Evolutionary conservation across 2,329 filamentous ascomycete species (phyloP), one percentile per base, ranked within the genome.

Genomic region (Madurella mycetomatis): DNA sequence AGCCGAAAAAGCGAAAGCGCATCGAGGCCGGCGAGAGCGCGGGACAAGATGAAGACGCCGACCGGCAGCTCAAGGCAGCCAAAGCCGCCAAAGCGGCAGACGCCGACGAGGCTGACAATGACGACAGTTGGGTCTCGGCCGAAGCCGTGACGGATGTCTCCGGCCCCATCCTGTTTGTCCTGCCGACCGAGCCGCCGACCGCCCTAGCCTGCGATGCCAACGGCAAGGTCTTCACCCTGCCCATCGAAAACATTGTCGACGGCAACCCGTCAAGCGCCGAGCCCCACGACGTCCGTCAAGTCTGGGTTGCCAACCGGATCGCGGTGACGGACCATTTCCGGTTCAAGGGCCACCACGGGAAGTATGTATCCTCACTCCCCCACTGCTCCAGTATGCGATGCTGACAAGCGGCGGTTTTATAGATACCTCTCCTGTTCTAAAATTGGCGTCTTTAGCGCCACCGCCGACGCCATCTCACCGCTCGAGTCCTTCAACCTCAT

Each of bases 231-330:
- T 99, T 95, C 70, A 80, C 88, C 5, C 84, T 88, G 62, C 75
- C 79, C 13, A 75, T 99, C 47, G 90, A 95, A 75, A 96, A 97
- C 68, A 86, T 96, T 37, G 81, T 96, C 56, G 92, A 96, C 54
- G 84, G 78, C 25, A 87, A 95, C 67, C 82, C 89, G 2, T 70
- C 79, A n/a, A 96, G 85, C 5, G 90, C 92, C 9, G 94, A 99
- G 73, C 94, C 94, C 47, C 92, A 96, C 70, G 92, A 97, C 69
- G 92, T 97, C 56, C 80, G 92, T 57, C 92, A 96, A 74, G 94
- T 99, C 15, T 99, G 92, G 89, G 83, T 97, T 60, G 90, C 89
- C 56, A 95, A 88, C 63, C 82, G 81, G 61, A 86, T 96, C 12
- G 82, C 86, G 0, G 92, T 92, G 3, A 92, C 88, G 1, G 89